Evolutionary conservation across 371 early-diverging fungal genomes (phyloP).

Genomic region (Phascolomyces articulosus): DNA sequence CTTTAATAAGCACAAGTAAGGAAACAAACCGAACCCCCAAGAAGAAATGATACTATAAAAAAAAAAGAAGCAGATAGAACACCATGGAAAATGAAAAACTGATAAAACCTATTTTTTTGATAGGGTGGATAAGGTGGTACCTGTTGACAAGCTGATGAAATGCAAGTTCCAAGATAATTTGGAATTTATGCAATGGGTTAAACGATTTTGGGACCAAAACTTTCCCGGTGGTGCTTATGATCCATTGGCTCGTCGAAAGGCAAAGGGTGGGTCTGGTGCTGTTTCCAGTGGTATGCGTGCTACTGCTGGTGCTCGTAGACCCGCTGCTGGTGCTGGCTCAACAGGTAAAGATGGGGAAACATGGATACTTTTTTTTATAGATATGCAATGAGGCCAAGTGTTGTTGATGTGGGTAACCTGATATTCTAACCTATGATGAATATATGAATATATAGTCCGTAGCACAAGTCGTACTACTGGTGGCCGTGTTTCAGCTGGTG

Average conservation of each 20-base stretch:
- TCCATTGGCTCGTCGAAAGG: conserved; percentile 78
- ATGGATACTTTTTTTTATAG: background rate
- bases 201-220: conserved; percentile 84
- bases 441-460: conserved; percentile 15
- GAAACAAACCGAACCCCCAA: too few species aligned
- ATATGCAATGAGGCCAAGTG: too few species aligned
- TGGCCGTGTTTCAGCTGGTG: conserved; percentile 25
- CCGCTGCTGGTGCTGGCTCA: conserved; percentile 20
- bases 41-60: background rate
- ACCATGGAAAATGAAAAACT: too few species aligned
- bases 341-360: background rate
- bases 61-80: background rate
- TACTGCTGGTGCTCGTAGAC: conserved; percentile 32
- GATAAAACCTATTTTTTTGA: background rate
- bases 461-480: conserved; percentile 26
- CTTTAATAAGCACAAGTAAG: conserved; percentile 80
- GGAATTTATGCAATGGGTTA: conserved; percentile 95
- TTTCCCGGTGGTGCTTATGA: conserved; percentile 87
- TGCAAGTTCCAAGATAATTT: conserved; percentile 97
- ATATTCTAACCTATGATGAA: too few species aligned
- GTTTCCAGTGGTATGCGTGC: conserved; percentile 29
- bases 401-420: too few species aligned
- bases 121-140: conserved; percentile 72
- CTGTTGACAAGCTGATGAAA: conserved; percentile 85
- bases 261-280: conserved; percentile 58